Evolutionary conservation across 129 eudicot genomes (phyloP).

Genomic region (Calendula officinalis): DNA sequence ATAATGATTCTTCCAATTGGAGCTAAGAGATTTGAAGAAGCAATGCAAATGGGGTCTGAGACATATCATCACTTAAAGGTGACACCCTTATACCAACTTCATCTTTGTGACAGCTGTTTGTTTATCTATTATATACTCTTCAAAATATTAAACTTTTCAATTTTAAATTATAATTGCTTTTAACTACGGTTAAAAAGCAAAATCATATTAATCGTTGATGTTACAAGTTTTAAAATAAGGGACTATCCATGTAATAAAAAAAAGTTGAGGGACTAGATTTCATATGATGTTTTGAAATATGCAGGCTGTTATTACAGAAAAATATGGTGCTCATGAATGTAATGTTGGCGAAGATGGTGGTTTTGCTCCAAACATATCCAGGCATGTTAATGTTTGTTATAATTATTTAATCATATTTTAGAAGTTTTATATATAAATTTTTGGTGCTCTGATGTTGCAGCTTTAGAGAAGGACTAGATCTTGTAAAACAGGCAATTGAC

Average conservation of each 20-base stretch:
- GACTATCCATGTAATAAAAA: too few relatives aligned
- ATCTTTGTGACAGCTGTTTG: neutral
- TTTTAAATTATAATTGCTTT: neutral
- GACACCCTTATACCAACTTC: slow-evolving; percentile 10
- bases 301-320: slow-evolving; percentile 86
- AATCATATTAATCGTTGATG: too few relatives aligned
- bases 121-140: neutral
- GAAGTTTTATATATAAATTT: slow-evolving; percentile 26
- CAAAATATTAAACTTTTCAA: too few relatives aligned
- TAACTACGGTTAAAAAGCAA: too few relatives aligned
- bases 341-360: slow-evolving; percentile 98
- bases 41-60: slow-evolving; percentile 94
- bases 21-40: slow-evolving; percentile 86
- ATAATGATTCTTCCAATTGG: slow-evolving; percentile 92
- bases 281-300: slow-evolving; percentile 15
- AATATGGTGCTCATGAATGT: slow-evolving; percentile 76
- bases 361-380: slow-evolving; percentile 88
- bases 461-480: slow-evolving; percentile 83
- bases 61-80: slow-evolving; percentile 97
- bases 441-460: slow-evolving; percentile 56
- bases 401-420: slow-evolving; percentile 6
- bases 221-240: too few relatives aligned
- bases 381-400: slow-evolving; percentile 55
- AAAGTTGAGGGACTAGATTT: too few relatives aligned
- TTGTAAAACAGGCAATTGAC: slow-evolving; percentile 84